Evolutionary conservation across 1,284 basidiomycete species (phyloP).

Genomic region (Hemileia vastatrix): DNA sequence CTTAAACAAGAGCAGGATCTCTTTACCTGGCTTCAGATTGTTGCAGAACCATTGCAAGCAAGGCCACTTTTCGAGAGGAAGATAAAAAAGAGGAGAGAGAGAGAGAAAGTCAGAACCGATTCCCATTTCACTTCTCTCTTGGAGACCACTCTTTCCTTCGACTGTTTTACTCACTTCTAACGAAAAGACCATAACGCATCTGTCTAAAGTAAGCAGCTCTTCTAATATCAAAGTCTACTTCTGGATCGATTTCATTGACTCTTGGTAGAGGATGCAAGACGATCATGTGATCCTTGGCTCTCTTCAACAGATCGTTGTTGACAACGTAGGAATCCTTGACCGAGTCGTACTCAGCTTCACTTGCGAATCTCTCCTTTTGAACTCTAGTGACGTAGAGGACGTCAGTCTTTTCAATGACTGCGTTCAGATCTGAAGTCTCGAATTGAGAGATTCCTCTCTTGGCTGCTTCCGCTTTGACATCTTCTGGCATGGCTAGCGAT

Average conservation of each 20-base stretch:
- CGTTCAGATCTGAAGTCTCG: slow-evolving; percentile 75
- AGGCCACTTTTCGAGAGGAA: too few species aligned
- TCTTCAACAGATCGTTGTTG: slow-evolving; percentile 80
- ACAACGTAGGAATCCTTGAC: slow-evolving; percentile 89
- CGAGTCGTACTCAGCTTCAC: slow-evolving; percentile 69
- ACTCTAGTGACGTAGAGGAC: slow-evolving; percentile 93
- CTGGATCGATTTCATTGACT: slow-evolving; percentile 93
- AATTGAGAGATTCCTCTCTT: slow-evolving; percentile 67
- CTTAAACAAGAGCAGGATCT: too few species aligned
- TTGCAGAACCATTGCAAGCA: too few species aligned
- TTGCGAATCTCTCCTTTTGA: slow-evolving; percentile 86
- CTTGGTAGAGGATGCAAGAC: slow-evolving; percentile 96
- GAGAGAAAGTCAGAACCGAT: too few species aligned
- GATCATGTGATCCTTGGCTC: slow-evolving; percentile 91
- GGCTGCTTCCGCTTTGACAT: slow-evolving; percentile 70
- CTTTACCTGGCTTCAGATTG: too few species aligned
- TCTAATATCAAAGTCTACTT: slow-evolving; percentile 90
- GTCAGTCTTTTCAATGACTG: slow-evolving; percentile 80
- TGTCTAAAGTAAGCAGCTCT: slow-evolving; percentile 96
- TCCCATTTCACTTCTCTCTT: too few species aligned
- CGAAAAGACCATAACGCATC: slow-evolving; percentile 95
- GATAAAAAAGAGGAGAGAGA: too few species aligned
- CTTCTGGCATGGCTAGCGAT: slow-evolving; percentile 81
- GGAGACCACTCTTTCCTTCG: too few species aligned
- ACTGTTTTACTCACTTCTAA: slow-evolving; percentile 49